Evolutionary conservation across 176 grass and related monocot genomes (phyloP).

Genomic region (Avena insularis): DNA sequence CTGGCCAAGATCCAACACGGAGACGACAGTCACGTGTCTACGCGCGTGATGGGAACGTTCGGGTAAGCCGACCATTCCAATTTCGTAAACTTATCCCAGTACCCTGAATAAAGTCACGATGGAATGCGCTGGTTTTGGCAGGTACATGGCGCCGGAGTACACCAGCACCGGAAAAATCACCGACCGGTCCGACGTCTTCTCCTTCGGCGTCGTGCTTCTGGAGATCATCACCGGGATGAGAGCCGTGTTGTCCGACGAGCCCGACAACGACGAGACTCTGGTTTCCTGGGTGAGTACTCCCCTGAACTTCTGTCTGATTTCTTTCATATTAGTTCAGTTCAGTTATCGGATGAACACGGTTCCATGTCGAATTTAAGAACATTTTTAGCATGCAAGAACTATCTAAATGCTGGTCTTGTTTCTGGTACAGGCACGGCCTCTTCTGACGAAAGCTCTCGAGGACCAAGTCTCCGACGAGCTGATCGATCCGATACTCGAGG

Average conservation of each 20-base stretch:
- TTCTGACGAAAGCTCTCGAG: slow-evolving; percentile 51
- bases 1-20: slow-evolving; percentile 67
- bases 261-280: slow-evolving; percentile 47
- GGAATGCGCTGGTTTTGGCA: slow-evolving; percentile 10
- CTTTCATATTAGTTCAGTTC: too few relatives aligned
- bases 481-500: slow-evolving; percentile 52
- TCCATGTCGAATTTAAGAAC: not conserved
- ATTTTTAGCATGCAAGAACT: not conserved
- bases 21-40: slow-evolving; percentile 63
- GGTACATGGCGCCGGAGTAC: slow-evolving; percentile 72
- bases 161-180: slow-evolving; percentile 57
- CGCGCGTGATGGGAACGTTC: slow-evolving; percentile 76
- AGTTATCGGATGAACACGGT: too few relatives aligned
- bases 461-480: slow-evolving; percentile 48
- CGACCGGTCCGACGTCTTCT: slow-evolving; percentile 67
- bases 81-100: not conserved
- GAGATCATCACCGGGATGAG: slow-evolving; percentile 69
- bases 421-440: slow-evolving; percentile 58
- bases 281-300: slow-evolving; percentile 47
- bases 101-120: too few relatives aligned
- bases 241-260: slow-evolving; percentile 46
- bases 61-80: slow-evolving; percentile 45
- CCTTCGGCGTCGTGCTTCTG: slow-evolving; percentile 71
- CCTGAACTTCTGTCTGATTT: not conserved
- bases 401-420: not conserved